Base-by-base conservation (phyloP, 2,329 filamentous ascomycete species). In the Pezicula carpinea region DNA sequence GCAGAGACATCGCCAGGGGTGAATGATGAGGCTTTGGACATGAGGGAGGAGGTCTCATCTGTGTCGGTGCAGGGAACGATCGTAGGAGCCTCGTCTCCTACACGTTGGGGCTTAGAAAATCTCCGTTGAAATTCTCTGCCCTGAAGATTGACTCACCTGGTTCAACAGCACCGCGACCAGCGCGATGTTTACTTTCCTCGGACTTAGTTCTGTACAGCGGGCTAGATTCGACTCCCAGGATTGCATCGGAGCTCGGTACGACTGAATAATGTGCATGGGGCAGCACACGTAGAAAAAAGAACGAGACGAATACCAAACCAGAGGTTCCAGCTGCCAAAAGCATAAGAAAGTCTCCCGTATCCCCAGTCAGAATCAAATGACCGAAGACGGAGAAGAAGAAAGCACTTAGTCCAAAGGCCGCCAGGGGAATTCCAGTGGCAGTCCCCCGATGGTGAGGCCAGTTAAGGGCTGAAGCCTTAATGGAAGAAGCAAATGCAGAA, bases 371-470 rank as follows among this genome's bases (percentile, higher is more conserved):
- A 34, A 89, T 71, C 39, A 95, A 63, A 15, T 82, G 80, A 18
- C 89, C 88, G 29, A 95, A 69, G 2, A 84, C 76, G 0, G 93
- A 92, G 70, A 96, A 99, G 72, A 97, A 95, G 69, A 99, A 93
- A 46, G 93, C 93, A 64, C 91, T 96, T 48, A 99, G 71, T 3
- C 93, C 93, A 63, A 97, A 97, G 3, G 89, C 91, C 47, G 93
- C 89, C 47, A 97, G 69, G 5, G 93, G 92, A 59, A 97, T 93
- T 1, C 91, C 91, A 5, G 93, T 97, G 5, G 93, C 93, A 3
- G 92, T 96, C 46, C 93, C 93, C 53, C 93, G 82, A 64, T 95
- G 86, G 49, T 85, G 80, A 11, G 92, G 92, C 82, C 91, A 96
- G 68, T 96, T 96, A 54, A 93, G 77, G 8, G 91, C 91, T 42